phyloP scores from a whole-genome alignment of 129 eudicot genomes.

The Silybum marianum region DNA sequence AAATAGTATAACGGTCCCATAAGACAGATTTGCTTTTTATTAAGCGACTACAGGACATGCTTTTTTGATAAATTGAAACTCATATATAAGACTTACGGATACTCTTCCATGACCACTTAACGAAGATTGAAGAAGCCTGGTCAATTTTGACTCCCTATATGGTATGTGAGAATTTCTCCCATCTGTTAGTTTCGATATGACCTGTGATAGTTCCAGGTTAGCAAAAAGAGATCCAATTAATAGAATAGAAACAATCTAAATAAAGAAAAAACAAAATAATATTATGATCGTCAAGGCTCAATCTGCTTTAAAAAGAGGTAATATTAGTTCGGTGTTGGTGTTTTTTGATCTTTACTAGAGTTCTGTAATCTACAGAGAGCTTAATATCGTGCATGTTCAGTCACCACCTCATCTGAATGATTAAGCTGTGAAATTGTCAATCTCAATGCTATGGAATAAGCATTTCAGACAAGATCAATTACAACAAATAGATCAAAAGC shows the following conservation, averaged over 20 bases:
- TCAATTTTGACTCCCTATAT: constrained; percentile 87
- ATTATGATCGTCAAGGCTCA: neutral
- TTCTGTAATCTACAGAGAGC: neutral
- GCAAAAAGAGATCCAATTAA: neutral
- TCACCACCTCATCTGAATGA: neutral
- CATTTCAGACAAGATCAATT: constrained; percentile 10
- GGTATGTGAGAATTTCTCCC: constrained; percentile 83
- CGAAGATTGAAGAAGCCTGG: constrained; percentile 91
- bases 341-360: constrained; percentile 2
- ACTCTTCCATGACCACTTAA: constrained; percentile 96
- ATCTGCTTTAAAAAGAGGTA: neutral
- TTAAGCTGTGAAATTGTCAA: neutral
- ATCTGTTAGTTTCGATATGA: constrained; percentile 88
- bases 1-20: constrained; percentile 4
- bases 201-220: constrained; percentile 48
- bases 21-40: constrained; percentile 2
- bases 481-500: constrained; percentile 6
- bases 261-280: neutral
- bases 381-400: neutral
- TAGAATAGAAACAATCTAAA: constrained; percentile 9
- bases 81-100: constrained; percentile 60
- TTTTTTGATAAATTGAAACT: neutral
- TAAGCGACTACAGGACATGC: neutral
- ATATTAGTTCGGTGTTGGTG: neutral
- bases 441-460: neutral